phyloP scores from a whole-genome alignment of 2,329 filamentous ascomycete species.

The Albifimbria verrucaria region DNA sequence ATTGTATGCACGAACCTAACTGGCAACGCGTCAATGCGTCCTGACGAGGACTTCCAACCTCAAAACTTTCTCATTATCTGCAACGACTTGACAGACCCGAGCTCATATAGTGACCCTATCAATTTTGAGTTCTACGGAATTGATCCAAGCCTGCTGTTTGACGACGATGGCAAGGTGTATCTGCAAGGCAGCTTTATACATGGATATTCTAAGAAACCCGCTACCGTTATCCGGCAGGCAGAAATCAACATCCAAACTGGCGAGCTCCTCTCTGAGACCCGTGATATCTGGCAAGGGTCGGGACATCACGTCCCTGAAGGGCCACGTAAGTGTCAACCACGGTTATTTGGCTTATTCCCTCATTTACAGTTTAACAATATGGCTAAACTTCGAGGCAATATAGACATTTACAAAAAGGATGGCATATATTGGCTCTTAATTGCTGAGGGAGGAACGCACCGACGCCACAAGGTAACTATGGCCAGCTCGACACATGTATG shows the following conservation, averaged over 20 bases:
- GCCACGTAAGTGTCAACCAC: background rate
- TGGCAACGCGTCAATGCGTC: background rate
- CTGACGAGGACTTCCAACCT: background rate
- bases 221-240: conserved; percentile 19
- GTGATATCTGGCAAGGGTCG: conserved; percentile 12
- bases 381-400: background rate
- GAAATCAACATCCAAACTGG: conserved; percentile 19
- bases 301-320: background rate
- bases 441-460: background rate
- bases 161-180: conserved; percentile 29
- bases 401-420: background rate
- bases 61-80: conserved; percentile 20
- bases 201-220: conserved; percentile 6
- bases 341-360: background rate
- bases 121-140: conserved; percentile 36
- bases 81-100: conserved; percentile 17
- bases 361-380: background rate
- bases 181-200: conserved; percentile 16
- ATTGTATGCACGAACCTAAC: conserved; percentile 22
- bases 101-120: conserved; percentile 25
- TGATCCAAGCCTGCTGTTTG: conserved; percentile 41
- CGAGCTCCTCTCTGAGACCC: conserved; percentile 13
- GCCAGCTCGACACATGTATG: background rate
- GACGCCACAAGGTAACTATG: background rate
- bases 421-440: background rate